Base-by-base conservation (phyloP, 2,329 filamentous ascomycete genomes). In the Xylariomycetidae sp. region DNA sequence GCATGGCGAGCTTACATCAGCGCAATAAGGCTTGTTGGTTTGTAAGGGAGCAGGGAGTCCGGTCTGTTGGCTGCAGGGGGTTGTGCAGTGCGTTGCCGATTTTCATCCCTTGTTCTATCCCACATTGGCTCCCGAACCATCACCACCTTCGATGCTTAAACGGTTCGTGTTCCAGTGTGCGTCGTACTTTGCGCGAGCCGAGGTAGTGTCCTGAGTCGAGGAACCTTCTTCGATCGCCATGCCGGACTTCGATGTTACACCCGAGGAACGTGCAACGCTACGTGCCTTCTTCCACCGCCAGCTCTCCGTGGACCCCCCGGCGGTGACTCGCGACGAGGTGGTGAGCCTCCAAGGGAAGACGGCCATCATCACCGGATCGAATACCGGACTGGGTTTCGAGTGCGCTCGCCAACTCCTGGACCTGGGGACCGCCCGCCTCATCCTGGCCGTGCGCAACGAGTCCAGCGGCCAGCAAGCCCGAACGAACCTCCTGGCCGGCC, bases 281-380 rank as follows among this genome's bases (percentile, higher is more conserved):
- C 19, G n/a, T 9, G 29, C 34, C 7, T 39, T 22, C 17, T 15
- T 38, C 9, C 19, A 31, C 12, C 35, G 39, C 7, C 36, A 42
- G 13, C 27, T 42, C 16, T 37, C 34, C 22, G 30, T 24, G 2
- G 32, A 15, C 5, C 19, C 35, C 4, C 27, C 30, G 5, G 9
- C 10, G 2, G 4, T 34, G 4, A 17, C 24, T 4, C 10, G 10
- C 2, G 5, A 24, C 7, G 31, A 37, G 8, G 24, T 23, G 1
- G n/a, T n/a, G n/a, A 16, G 28, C 13, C 27, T 33, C 2, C 15
- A 2, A 2, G 33, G 35, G 1, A 30, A 43, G 27, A 46, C 43
- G 3, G 29, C 55, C n/a, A 44, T 59, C 25, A 37, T 60, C 9
- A 59, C 56, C 1, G 59, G 58, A 5, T 43, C 51, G 9, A 61